Base-by-base conservation (phyloP, 306 rosid genomes). In the Prunus armeniaca region DNA sequence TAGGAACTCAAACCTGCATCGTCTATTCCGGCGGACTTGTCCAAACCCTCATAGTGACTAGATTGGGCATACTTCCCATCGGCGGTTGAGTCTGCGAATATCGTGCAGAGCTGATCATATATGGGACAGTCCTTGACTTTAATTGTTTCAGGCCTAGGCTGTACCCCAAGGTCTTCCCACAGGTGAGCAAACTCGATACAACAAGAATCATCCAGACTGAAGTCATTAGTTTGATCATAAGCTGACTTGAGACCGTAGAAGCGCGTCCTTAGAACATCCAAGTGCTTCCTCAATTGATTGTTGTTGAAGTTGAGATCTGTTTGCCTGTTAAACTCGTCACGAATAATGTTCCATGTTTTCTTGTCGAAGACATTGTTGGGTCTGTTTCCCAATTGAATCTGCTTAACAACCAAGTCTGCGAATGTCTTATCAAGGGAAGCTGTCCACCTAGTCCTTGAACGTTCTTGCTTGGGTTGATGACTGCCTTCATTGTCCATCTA, bases 391-490 rank as follows among this genome's bases (percentile, higher is more conserved):
- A 88, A 77, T 64, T 90, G 98, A 82, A 91, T 93, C 76, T 93
- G 96, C 86, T 89, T 85, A 46, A 88, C 89, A 74, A 91, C 93
- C 89, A 93, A 80, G 67, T 93, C 96, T 9, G 97, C 93, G 78
- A 93, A 93, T 80, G 91, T 86, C 91, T 87, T 88, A 87, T 93
- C 96, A 25, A 93, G 96, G 50, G 92, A 76, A 54, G 97, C 82
- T 20, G 97, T 90, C 97, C 97, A 93, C 90, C 97, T 88, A 38
- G 97, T 93, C 87, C 97, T 90, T 4, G 93, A 93, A 27, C 97
- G 96, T 76, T 93, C 93, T 32, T 84, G 92, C 87, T 90, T 93
- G 75, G 84, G 85, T 69, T 86, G 89, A 78, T 71, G 80, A 73
- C 63, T 30, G 3, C 73, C 79, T 81, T 88, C 92, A 81, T 51